Conservation (phyloP, 2,329 filamentous ascomycete species). For the Phaeoacremonium minimum region DNA sequence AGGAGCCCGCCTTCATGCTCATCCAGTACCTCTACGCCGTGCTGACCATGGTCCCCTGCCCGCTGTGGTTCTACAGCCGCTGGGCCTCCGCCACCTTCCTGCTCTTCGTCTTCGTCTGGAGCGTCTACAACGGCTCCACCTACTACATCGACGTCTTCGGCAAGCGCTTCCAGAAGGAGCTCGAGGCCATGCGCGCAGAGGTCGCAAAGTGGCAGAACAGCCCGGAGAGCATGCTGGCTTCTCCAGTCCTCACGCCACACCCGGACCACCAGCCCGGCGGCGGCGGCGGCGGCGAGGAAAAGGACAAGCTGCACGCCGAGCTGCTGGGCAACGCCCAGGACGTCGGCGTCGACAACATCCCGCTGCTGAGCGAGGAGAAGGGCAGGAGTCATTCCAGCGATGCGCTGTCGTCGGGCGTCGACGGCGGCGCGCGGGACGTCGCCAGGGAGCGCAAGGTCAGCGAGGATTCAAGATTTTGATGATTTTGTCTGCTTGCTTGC, state of each 20-base stretch:
- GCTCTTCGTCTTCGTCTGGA: constrained; percentile 82
- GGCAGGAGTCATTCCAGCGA: constrained; percentile 12
- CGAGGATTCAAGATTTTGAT: too few relatives aligned
- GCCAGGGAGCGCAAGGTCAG: constrained; percentile 41
- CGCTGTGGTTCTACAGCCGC: constrained; percentile 88
- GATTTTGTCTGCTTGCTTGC: too few relatives aligned
- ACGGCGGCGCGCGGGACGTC: constrained; percentile 38
- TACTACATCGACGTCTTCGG: constrained; percentile 99
- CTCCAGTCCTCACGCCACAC: constrained; percentile 32
- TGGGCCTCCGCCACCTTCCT: constrained; percentile 77
- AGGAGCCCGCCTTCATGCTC: constrained; percentile 90
- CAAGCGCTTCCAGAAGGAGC: constrained; percentile 91
- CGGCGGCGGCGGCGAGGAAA: constrained; percentile 10
- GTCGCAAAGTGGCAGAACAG: constrained; percentile 81
- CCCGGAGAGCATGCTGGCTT: constrained; percentile 40
- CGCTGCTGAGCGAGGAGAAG: constrained; percentile 47
- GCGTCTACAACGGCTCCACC: constrained; percentile 92
- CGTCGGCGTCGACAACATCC: constrained; percentile 47
- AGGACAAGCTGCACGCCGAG: constrained; percentile 12
- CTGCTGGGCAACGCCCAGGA: constrained; percentile 4
- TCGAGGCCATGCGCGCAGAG: constrained; percentile 83
- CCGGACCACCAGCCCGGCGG: constrained; percentile 12
- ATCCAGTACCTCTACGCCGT: constrained; percentile 93
- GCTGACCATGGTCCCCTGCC: constrained; percentile 89
- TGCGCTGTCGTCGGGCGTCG: constrained; percentile 24